Base-by-base conservation (phyloP, 257 asterid genomes). In the Primulina huaijiensis region DNA sequence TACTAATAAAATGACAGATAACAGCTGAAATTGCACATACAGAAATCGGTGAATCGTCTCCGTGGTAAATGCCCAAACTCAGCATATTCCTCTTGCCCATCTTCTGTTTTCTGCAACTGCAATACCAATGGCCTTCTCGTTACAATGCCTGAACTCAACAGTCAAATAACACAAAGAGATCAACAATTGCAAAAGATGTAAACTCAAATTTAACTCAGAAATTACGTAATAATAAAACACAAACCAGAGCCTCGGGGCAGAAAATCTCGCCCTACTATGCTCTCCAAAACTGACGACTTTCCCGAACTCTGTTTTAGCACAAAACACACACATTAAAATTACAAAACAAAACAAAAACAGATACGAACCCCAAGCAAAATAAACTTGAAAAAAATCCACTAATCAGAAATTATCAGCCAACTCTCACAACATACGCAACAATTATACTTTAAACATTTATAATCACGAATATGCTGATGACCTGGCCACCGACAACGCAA, bases 401-500 rank as follows among this genome's bases (percentile, higher is more conserved):
- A 0, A 23, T 23, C 25, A 23, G 25, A 23, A 23, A 23, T 23
- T 23, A 23, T 23, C 25, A 23, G 25, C 20, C 20, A 46, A 16
- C 12, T 14, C 19, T 46, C 20, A 1, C 1, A 14, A 16, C 1
- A 46, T 46, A 11, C 17, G n/a, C 53, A 12, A 12, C 53, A 43
- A 43, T 3, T 2, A 43, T 3, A 43, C 6, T 43, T 43, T 2
- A 3, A 43, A 43, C 5, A 43, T 11, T 43, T 43, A 46, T 14
- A 46, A 16, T 2, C 8, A 46, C 2, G 0, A 46, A 14, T 8
- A 16, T 5, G 20, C 19, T 46, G 8, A 14, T 46, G 2, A 89
- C 97, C 97, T 90, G 96, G 64, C 97, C 96, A 31, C 98, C 98
- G 57, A 92, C 97, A 35, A 90, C 98, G 64, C 97, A 95, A 69